These are phyloP conservation scores for Piper betle DNA, from an alignment of 164 flowering plant species.

Conservation along the genomic window DNA sequence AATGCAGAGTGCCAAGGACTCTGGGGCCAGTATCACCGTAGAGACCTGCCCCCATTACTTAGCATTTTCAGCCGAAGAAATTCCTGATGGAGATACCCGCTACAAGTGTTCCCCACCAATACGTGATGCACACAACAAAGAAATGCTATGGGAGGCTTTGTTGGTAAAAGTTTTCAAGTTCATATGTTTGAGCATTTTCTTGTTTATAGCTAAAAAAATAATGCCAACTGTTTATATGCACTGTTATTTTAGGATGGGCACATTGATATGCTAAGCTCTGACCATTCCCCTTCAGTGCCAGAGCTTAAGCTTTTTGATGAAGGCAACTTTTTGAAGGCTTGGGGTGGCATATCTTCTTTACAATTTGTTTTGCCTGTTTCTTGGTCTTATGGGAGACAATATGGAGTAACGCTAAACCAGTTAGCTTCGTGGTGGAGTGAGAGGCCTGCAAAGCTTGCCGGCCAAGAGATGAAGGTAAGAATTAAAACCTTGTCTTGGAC, in stretches of 20 bases:
- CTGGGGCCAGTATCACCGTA: slow-evolving; percentile 73
- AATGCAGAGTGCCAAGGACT: slow-evolving; percentile 57
- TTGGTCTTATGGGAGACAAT: slow-evolving; percentile 72
- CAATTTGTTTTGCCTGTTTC: slow-evolving; percentile 97
- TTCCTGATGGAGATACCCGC: slow-evolving; percentile 90
- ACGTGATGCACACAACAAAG: slow-evolving; percentile 63
- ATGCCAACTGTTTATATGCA: background rate
- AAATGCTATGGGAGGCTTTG: slow-evolving; percentile 74
- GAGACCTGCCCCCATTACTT: slow-evolving; percentile 97
- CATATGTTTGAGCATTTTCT: background rate
- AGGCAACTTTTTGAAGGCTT: slow-evolving; percentile 84
- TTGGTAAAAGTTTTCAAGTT: slow-evolving; percentile 19
- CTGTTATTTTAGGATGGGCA: slow-evolving; percentile 51
- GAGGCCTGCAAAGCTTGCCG: slow-evolving; percentile 88
- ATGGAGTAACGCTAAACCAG: slow-evolving; percentile 69
- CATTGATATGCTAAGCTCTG: slow-evolving; percentile 92
- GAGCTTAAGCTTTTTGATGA: slow-evolving; percentile 66
- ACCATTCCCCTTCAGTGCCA: slow-evolving; percentile 90
- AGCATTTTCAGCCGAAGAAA: slow-evolving; percentile 90
- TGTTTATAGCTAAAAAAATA: too few species aligned
- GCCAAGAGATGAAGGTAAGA: slow-evolving; percentile 56
- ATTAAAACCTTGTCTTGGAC: background rate
- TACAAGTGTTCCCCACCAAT: slow-evolving; percentile 95
- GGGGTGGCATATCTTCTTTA: slow-evolving; percentile 98
- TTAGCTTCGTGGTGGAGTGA: slow-evolving; percentile 88